phyloP scores from a whole-genome alignment of 208 protist genomes.

The Trypanosoma conorhini region DNA sequence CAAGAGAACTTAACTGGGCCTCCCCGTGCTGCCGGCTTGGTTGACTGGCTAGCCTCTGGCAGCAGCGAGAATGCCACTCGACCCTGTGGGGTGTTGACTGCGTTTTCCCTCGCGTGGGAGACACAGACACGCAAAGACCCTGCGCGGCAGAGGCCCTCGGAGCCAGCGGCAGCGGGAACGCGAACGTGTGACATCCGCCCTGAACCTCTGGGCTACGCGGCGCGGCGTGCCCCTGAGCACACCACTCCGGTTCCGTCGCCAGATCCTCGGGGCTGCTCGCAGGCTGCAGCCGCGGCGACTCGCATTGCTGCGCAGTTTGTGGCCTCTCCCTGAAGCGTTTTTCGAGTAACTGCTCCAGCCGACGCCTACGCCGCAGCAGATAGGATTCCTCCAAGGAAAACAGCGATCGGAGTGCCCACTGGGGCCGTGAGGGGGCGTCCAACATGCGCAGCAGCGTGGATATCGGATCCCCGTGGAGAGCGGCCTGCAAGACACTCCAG shows the following conservation, averaged over 20 bases:
- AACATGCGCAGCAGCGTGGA: constrained; percentile 13
- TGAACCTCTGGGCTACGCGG: neutral
- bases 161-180: neutral
- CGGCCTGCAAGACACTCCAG: constrained; percentile 15
- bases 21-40: neutral
- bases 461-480: constrained; percentile 4
- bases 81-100: neutral
- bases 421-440: constrained; percentile 3
- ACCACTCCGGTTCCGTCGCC: neutral
- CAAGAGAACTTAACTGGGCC: neutral
- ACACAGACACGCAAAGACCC: neutral
- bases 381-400: constrained; percentile 11
- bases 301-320: neutral
- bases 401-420: constrained; percentile 3
- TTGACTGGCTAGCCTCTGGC: neutral
- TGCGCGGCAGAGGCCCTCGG: neutral
- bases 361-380: constrained; percentile 8
- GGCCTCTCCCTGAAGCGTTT: neutral
- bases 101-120: neutral
- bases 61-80: too few species aligned
- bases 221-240: neutral
- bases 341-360: constrained; percentile 2
- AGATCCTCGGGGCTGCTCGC: neutral
- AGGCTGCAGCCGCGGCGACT: neutral
- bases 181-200: neutral